Base-by-base conservation (phyloP, 1,139 yeast species). In the Pichiaceae sp. region DNA sequence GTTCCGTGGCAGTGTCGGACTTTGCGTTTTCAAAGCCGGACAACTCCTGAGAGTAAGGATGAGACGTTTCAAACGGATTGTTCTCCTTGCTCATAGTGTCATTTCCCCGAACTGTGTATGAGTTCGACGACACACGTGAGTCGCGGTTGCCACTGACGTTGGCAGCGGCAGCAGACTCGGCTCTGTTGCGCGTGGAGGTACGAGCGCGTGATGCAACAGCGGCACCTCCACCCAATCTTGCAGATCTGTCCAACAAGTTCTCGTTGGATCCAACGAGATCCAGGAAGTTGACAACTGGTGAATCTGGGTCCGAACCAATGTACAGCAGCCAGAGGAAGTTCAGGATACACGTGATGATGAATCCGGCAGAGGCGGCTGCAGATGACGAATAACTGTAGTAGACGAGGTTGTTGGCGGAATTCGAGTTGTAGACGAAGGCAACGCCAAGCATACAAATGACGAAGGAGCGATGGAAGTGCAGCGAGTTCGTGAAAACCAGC, bases 351-450 rank as follows among this genome's bases (percentile, higher is more conserved):
- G 86, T 64, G 40, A 91, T 64, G 44, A 91, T 83, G 49, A 84
- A 81, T 4, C 98, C 98, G 1, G 97, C 96, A 2, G 95, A 86
- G 16, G 95, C 89, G 28, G 96, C 93, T 38, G 84, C 83, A 29
- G 75, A 75, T n/a, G 81, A 63, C 11, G 83, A 70, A 16, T 68
- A 65, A 17, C 74, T 64, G 32, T 69, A 60, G 64, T 91, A 91
- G 31, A 91, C 83, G 51, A 89, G 69, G 49, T 72, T 74, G 52
- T 86, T 89, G 26, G 89, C 76, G 38, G 89, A 74, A 63, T 87
- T 87, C 29, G 95, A 78, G 33, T 83, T 77, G 63, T 87, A 89
- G 20, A 87, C 68, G 43, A 85, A 80, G 1, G 94, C 93, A 29
- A 78, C 63, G 17, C 79, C 65, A 32, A 78, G 59, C 40, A 70